Conservation (phyloP, 129 eudicot species). For the Arctium lappa region DNA sequence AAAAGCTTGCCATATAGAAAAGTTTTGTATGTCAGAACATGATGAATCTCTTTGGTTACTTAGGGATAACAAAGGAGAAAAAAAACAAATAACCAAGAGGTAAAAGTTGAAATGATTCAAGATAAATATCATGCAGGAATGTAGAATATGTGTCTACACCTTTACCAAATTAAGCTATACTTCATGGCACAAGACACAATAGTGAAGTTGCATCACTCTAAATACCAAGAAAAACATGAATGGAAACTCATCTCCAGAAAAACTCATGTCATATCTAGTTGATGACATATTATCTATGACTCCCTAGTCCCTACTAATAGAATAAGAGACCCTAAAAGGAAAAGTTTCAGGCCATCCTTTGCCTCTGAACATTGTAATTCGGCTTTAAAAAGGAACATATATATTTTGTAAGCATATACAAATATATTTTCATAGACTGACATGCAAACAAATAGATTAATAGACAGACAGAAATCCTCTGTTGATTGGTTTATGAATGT, state of each 20-base stretch:
- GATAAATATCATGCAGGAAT: neutral
- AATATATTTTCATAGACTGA: neutral
- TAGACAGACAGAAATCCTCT: slow-evolving; percentile 1
- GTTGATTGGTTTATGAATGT: neutral
- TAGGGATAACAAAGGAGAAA: neutral
- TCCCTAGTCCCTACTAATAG: neutral
- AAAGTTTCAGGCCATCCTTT: neutral
- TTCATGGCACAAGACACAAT: too few species aligned
- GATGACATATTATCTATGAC: neutral
- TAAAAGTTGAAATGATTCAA: neutral
- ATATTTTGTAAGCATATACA: neutral
- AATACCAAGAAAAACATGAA: neutral
- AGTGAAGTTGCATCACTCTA: neutral
- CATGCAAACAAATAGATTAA: neutral
- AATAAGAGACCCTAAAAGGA: neutral
- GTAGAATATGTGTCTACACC: neutral
- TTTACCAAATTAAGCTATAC: too few species aligned
- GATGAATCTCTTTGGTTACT: neutral
- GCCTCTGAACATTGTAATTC: neutral
- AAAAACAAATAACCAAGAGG: neutral
- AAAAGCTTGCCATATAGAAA: neutral
- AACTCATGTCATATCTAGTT: neutral
- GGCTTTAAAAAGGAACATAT: neutral
- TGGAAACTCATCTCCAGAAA: neutral
- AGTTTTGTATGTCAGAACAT: neutral